phyloP scores from a whole-genome alignment of 2,329 filamentous ascomycete species.

The Aspergillus fischeri region DNA sequence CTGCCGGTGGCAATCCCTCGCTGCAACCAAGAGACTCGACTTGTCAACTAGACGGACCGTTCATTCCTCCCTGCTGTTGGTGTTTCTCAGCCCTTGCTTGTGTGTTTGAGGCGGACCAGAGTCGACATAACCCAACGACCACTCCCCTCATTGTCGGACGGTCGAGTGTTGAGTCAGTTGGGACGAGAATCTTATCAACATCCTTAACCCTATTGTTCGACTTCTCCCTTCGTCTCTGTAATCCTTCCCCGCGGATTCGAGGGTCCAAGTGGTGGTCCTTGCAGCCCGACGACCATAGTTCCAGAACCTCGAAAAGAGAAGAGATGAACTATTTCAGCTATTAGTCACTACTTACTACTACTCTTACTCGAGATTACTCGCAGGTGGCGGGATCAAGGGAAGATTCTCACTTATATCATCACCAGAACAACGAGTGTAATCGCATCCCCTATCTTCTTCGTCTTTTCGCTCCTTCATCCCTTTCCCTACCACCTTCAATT shows the following conservation, averaged over 20 bases:
- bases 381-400: not conserved
- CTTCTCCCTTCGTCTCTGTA: not conserved
- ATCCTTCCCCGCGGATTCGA: not conserved
- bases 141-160: not conserved
- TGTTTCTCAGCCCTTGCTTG: constrained; percentile 17
- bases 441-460: not conserved
- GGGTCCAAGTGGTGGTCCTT: not conserved
- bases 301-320: not conserved
- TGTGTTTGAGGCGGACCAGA: not conserved
- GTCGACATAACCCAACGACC: not conserved
- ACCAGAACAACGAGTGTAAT: not conserved
- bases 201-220: too few relatives aligned
- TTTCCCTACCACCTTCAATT: constrained; percentile 9
- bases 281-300: not conserved
- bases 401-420: not conserved
- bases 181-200: not conserved
- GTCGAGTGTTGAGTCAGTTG: not conserved
- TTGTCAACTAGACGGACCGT: constrained; percentile 1
- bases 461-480: constrained; percentile 5
- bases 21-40: constrained; percentile 6
- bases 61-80: constrained; percentile 14
- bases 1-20: constrained; percentile 29
- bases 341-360: not conserved
- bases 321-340: not conserved
- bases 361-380: not conserved